Percentiles rank a stretch among this genome's conserved stretches.
phyloP scores from a whole-genome alignment of 768 basidiomycete species.

The Pholiota microspora region DNA sequence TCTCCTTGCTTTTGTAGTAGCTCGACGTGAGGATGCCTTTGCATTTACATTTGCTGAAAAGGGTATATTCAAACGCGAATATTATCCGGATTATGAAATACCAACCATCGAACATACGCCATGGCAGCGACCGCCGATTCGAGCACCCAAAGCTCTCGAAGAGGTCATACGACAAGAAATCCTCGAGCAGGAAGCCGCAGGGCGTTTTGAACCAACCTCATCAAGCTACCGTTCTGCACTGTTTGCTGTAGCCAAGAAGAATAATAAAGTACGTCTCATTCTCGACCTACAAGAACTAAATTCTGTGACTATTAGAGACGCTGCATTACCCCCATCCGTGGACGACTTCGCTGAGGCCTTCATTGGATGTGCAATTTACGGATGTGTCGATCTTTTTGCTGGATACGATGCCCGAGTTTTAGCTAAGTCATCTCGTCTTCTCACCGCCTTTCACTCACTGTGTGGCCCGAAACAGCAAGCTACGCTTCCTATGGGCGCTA shows the following conservation, averaged over 20 bases:
- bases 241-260: slow-evolving; percentile 22
- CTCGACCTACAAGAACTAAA: slow-evolving; percentile 33
- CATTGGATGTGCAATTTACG: slow-evolving; percentile 21
- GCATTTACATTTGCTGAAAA: slow-evolving; percentile 18
- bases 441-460: slow-evolving; percentile 32
- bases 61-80: slow-evolving; percentile 28
- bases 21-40: slow-evolving; percentile 11
- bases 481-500: slow-evolving; percentile 30
- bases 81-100: too few relatives aligned
- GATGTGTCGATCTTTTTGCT: slow-evolving; percentile 25
- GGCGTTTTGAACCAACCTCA: slow-evolving; percentile 20
- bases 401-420: slow-evolving; percentile 32
- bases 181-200: slow-evolving; percentile 11
- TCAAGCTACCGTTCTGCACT: slow-evolving; percentile 20
- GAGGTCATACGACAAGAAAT: slow-evolving; percentile 23
- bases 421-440: slow-evolving; percentile 21
- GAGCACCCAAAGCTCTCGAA: slow-evolving; percentile 23
- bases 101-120: too few relatives aligned
- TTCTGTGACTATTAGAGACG: slow-evolving; percentile 25
- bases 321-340: slow-evolving; percentile 19
- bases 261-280: slow-evolving; percentile 27
- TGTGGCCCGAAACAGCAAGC: slow-evolving; percentile 21
- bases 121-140: slow-evolving; percentile 28
- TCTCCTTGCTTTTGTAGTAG: slow-evolving; percentile 17
- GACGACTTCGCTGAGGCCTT: slow-evolving; percentile 25